Evolutionary conservation across 2,329 filamentous ascomycete species (phyloP), one percentile per base, ranked within the genome.

Genomic region (Diaporthe sp.): DNA sequence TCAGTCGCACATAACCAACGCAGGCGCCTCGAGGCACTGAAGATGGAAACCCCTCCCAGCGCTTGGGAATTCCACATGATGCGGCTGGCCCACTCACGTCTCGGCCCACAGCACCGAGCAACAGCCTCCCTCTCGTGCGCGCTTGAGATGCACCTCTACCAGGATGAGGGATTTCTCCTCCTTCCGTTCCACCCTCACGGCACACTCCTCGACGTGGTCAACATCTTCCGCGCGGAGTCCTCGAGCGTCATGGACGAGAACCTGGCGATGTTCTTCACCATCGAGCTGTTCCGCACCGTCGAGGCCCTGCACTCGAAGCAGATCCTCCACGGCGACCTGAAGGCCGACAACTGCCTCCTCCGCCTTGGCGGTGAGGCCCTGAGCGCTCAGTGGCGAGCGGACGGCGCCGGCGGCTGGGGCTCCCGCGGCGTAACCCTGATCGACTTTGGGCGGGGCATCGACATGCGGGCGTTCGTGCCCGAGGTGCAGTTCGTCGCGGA

Each of bases 51-150:
- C 44, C 95, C 96, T 0, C 94, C 96, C 0, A 94, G 92, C 6
- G 89, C 94, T 0, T 99, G 97, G 97, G 97, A 99, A 82, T 99
- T 98, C 82, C 94, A 98, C 85, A 97, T 99, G 84, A 95, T 98
- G 87, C 93, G 95, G 1, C 91, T 95, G 73, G 92, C 94, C 2
- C 94, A 96, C 78, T 87, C 90, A 31, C 94, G 97, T 0, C 88
- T 99, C 0, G 93, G 93, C 0, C 89, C 93, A 1, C 90, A 90
- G 42, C 86, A 94, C 76, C 92, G 96, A 20, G 93, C 94, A 0
- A 89, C 92, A 0, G 92, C 94, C 4, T 97, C 94, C 20, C 88
- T 99, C 75, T 92, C 98, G 1, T 90, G 92, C 51, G 96, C 94
- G 0, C 94, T 98, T 79, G 96, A 98, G 82, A 92, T 98, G 87